phyloP scores from a whole-genome alignment of 1,284 basidiomycete species.

The Microbotryum saponariae region DNA sequence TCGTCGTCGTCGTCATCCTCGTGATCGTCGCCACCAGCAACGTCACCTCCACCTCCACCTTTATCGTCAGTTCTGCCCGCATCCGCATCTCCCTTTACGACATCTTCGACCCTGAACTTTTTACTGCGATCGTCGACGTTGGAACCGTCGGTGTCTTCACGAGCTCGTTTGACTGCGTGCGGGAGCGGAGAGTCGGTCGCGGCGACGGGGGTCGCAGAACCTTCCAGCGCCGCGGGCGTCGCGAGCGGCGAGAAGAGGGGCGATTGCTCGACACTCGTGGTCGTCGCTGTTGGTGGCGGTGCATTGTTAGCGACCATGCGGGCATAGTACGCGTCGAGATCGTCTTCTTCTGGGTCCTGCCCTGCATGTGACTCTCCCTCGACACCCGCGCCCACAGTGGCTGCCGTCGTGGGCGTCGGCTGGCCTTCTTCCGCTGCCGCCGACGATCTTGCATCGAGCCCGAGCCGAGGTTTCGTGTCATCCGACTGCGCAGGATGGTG shows the following conservation, averaged over 20 bases:
- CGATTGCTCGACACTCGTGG: neutral
- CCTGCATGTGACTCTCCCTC: no score
- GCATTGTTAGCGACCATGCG: conserved; percentile 16
- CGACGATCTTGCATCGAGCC: no score
- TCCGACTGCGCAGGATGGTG: neutral
- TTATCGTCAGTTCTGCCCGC: neutral
- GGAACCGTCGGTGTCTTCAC: neutral
- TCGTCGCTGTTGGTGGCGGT: neutral
- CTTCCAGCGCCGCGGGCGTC: neutral
- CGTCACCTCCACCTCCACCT: conserved; percentile 9
- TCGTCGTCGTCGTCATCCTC: conserved; percentile 12
- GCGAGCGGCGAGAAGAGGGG: conserved; percentile 1
- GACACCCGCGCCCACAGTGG: no score
- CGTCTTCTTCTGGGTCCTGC: conserved; percentile 7
- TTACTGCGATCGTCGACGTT: neutral
- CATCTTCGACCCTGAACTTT: neutral
- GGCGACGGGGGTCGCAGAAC: neutral
- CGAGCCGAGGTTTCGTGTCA: no score
- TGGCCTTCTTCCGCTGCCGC: no score
- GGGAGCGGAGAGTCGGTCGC: neutral
- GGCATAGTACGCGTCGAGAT: conserved; percentile 36
- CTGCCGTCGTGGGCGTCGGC: no score
- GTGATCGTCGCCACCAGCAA: conserved; percentile 12
- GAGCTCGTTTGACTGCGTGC: neutral
- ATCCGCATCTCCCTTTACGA: neutral